A percentile compares a stretch with the other conserved stretches of the same genome.
Conservation (phyloP, 345 rosid species). For the Crucihimalaya himalaica region DNA sequence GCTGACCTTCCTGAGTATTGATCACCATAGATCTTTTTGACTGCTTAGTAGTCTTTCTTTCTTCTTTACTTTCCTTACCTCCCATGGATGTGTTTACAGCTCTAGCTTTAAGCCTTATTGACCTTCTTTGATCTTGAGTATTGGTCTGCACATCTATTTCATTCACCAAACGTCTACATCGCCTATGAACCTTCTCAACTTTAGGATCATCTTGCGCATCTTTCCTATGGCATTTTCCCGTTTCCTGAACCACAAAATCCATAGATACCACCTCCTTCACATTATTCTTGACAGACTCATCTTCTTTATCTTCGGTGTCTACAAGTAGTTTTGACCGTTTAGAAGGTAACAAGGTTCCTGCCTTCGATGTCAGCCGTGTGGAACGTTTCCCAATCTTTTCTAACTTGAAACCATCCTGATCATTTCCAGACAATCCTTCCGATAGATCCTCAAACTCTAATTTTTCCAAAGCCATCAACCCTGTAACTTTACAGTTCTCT, state of each 20-base stretch:
- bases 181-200: conserved; percentile 9
- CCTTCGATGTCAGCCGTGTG: neutral
- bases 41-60: neutral
- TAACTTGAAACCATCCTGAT: neutral
- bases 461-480: neutral
- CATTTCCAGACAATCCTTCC: neutral
- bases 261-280: neutral
- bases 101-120: neutral
- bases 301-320: neutral
- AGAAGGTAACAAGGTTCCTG: neutral
- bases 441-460: neutral
- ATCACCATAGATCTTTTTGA: neutral
- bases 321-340: conserved; percentile 20
- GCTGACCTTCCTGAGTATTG: neutral
- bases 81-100: neutral
- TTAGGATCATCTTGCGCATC: neutral
- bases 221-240: too few species aligned
- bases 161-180: neutral
- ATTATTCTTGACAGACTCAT: neutral
- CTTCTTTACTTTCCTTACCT: conserved; percentile 14
- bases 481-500: neutral
- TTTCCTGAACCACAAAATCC: too few species aligned
- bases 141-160: neutral
- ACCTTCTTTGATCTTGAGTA: conserved; percentile 4
- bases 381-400: conserved; percentile 14